Evolutionary conservation across 2,329 filamentous ascomycete genomes (phyloP).

Genomic region (Cordyceps pruinosa): DNA sequence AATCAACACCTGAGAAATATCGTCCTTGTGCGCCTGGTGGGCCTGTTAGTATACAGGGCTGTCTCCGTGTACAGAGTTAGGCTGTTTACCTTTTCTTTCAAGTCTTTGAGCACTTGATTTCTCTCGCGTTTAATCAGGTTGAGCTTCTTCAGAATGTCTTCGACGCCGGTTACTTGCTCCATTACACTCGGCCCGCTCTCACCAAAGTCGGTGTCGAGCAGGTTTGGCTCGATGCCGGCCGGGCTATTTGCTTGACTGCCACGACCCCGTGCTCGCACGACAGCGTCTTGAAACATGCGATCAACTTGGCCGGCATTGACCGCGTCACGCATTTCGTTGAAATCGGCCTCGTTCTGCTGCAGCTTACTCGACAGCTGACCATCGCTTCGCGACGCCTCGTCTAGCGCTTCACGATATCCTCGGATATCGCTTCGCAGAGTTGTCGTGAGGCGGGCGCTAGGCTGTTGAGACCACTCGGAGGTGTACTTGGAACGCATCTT

Average conservation of each 20-base stretch:
- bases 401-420: constrained; percentile 80
- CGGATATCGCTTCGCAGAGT: constrained; percentile 81
- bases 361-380: constrained; percentile 75
- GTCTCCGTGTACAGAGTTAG: neutral
- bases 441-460: constrained; percentile 80
- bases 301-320: constrained; percentile 83
- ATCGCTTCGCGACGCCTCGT: constrained; percentile 84
- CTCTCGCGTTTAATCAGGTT: constrained; percentile 89
- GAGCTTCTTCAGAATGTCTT: constrained; percentile 84
- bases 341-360: constrained; percentile 77
- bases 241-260: constrained; percentile 56
- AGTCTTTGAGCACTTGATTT: constrained; percentile 85
- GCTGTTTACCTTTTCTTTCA: constrained; percentile 88
- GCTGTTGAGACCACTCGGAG: constrained; percentile 92
- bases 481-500: constrained; percentile 99
- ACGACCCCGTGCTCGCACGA: constrained; percentile 69
- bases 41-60: neutral
- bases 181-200: constrained; percentile 73
- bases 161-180: constrained; percentile 83
- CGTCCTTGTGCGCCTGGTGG: constrained; percentile 79
- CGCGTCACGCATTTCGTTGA: constrained; percentile 90
- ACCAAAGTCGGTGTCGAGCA: constrained; percentile 88
- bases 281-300: constrained; percentile 77
- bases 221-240: constrained; percentile 59
- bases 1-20: constrained; percentile 95